Conservation (phyloP, 306 rosid genomes). For the Geum urbanum region DNA sequence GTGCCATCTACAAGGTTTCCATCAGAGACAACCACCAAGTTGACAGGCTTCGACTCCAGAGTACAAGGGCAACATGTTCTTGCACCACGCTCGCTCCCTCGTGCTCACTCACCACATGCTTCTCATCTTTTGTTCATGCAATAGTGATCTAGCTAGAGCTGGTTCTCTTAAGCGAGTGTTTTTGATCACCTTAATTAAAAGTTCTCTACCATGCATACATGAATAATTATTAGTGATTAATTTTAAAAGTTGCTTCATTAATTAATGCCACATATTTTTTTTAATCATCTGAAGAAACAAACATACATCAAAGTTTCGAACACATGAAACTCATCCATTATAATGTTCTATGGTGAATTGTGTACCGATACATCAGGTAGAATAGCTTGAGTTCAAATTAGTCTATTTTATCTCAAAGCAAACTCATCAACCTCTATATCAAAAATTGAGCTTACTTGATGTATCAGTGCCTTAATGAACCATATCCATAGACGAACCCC, state of each 20-base stretch:
- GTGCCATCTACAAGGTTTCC: slow-evolving; percentile 42
- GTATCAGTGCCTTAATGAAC: no score
- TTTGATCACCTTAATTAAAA: neutral
- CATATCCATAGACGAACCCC: neutral
- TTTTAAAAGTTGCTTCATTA: slow-evolving; percentile 8
- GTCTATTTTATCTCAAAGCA: no score
- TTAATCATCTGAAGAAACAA: neutral
- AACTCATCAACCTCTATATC: no score
- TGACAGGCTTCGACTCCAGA: slow-evolving; percentile 39
- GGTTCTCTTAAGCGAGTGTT: neutral
- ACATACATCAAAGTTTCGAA: neutral
- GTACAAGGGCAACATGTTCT: slow-evolving; percentile 37
- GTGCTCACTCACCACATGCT: slow-evolving; percentile 47
- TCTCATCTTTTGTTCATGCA: slow-evolving; percentile 46
- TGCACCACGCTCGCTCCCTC: slow-evolving; percentile 38
- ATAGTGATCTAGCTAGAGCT: slow-evolving; percentile 12
- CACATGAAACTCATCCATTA: neutral
- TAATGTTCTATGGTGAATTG: neutral
- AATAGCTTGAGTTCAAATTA: no score
- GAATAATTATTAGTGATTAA: neutral
- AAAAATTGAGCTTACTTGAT: no score
- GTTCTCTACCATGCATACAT: neutral
- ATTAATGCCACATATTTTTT: neutral
- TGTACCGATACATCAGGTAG: no score
- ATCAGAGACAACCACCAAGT: slow-evolving; percentile 39